Percentiles rank a stretch among this genome's conserved stretches.
Evolutionary conservation across 352 stramenopile genomes (phyloP).

Genomic region (Phytophthora brassicae): DNA sequence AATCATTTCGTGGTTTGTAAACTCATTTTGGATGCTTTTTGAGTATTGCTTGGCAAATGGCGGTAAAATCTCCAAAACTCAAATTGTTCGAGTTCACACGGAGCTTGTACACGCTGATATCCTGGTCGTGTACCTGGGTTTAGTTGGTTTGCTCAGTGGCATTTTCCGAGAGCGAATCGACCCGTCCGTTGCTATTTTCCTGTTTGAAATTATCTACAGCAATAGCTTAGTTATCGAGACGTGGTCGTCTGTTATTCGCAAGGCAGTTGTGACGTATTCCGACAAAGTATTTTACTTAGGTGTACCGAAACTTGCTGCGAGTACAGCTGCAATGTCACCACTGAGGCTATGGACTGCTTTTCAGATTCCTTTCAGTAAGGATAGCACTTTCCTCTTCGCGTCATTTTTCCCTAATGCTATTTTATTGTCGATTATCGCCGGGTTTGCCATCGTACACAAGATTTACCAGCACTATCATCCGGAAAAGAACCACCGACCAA

Average conservation of each 20-base stretch:
- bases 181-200: conserved; percentile 21
- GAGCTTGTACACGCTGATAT: conserved; percentile 39
- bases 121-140: conserved; percentile 28
- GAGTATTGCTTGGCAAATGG: conserved; percentile 32
- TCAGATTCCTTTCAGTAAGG: conserved; percentile 17
- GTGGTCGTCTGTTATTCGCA: conserved; percentile 4
- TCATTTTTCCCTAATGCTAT: conserved; percentile 24
- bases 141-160: conserved; percentile 23
- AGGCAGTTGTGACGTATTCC: conserved; percentile 20
- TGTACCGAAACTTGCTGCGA: conserved; percentile 10
- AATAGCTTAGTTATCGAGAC: neutral
- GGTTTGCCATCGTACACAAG: conserved; percentile 27
- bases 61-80: conserved; percentile 16
- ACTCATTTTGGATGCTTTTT: conserved; percentile 38
- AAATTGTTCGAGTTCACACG: conserved; percentile 28
- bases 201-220: conserved; percentile 32
- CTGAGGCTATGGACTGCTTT: conserved; percentile 28
- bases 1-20: conserved; percentile 35
- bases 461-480: conserved; percentile 24
- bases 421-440: conserved; percentile 22
- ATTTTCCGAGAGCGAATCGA: conserved; percentile 31
- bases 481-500: conserved; percentile 18
- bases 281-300: conserved; percentile 22
- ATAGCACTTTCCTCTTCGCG: conserved; percentile 13
- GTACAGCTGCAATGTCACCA: conserved; percentile 15